Evolutionary conservation across 2,329 filamentous ascomycete genomes (phyloP), one percentile per base, ranked within the genome.

Genomic region (Calonectria ilicicola): DNA sequence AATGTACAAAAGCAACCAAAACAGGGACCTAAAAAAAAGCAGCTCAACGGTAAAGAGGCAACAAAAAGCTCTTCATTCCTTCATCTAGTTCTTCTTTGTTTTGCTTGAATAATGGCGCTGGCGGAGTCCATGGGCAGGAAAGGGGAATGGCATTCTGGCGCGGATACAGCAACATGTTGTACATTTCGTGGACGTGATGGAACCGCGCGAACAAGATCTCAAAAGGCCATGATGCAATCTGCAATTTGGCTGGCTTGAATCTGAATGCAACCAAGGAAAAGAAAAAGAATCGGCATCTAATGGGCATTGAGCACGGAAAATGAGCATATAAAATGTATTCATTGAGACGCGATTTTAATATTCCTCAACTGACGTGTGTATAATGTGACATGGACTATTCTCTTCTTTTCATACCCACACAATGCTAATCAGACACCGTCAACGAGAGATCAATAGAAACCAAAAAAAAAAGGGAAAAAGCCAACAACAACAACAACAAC

Each of bases 81-180:
- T 63, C 58, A 40, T 40, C 21, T 40, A 60, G n/a, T 60, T 47
- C 66, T 73, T 75, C 56, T 78, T 72, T 72, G 32, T 74, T 72
- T 65, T 74, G 49, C 65, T 72, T 69, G 69, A 77, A 70, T 76
- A 47, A 74, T 58, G 77, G 77, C 77, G 77, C 76, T 75, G 72
- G 71, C 58, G 77, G 77, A 79, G 77, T 79, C 76, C 67, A 70
- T 67, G 72, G 75, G 72, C 63, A 69, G 66, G 70, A 76, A 76
- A 74, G 40, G 46, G 38, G 21, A 26, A 47, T 44, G 65, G 47
- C 38, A 67, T 71, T 72, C 68, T 58, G 49, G 69, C 65, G 69
- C 69, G 49, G 65, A 72, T 47, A 47, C 56, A 46, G 53, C 53
- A 58, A 29, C 8, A 53, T 29, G 15, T 42, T 72, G 62, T 70